Base-by-base conservation (phyloP, 2,329 filamentous ascomycete species). In the Cadophora luteo-olivacea region DNA sequence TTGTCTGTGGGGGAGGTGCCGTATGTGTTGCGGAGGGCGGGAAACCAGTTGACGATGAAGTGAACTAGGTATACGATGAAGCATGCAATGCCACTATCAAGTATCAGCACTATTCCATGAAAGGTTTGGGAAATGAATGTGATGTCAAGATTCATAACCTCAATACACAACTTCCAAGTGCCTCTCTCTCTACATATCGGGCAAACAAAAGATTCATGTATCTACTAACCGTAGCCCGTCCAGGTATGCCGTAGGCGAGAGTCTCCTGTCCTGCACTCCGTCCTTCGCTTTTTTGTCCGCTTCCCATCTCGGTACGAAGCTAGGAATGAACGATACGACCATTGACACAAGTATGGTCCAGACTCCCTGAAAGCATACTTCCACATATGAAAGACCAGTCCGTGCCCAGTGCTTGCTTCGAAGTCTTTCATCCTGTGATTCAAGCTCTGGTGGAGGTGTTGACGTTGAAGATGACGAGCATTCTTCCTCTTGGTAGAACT, bases 191-290 rank as follows among this genome's bases (percentile, higher is more conserved):
- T 8, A 19, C 4, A 45, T 14, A 49, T 22, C 19, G 9, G 22
- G 45, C 7, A 49, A 49, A 8, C 19, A 49, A 49, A 49, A 49
- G 22, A 49, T 45, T 19, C 5, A 36, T 5, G 5, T 11, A 36
- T 6, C 11, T 36, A 22, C 45, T 49, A 22, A 49, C 45, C 82
- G 81, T 36, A 84, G 76, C 41, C 82, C 82, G 71, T 84, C 82
- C 60, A 84, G 79, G 69, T 82, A 84, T 1, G 82, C 81, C 0
- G 82, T 84, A 55, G 79, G 76, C 68, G 72, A 79, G 3, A 70
- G 12, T 66, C 69, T 70, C 22, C 57, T 19, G n/a, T 54, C 61
- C n/a, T 33, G 19, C 16, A 9, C 45, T 24, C 22, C 12, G 9
- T 41, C 49, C 24, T 41, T 54, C 19, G 25, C 12, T 36, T 41